Conservation (phyloP, 169 alveolate species). For the Toxoplasma gondii region DNA sequence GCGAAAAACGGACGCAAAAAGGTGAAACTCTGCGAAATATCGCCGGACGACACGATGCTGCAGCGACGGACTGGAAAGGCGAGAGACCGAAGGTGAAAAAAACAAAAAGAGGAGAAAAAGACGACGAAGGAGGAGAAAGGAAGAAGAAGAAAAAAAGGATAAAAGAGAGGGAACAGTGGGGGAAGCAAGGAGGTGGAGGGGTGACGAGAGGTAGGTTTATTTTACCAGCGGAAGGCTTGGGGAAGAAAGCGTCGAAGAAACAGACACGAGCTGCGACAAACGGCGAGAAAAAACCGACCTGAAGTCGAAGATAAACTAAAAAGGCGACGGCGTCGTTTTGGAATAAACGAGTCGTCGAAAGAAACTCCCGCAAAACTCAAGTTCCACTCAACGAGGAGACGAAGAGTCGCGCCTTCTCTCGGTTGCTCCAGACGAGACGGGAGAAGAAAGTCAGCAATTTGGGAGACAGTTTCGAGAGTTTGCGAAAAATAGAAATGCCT, state of each 20-base stretch:
- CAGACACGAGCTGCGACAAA: background rate
- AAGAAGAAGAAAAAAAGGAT: background rate
- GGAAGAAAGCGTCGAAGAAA: too few species aligned
- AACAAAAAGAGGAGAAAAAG: background rate
- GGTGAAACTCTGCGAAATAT: background rate
- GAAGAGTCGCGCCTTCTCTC: too few species aligned
- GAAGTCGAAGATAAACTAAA: background rate
- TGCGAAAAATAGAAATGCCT: too few species aligned
- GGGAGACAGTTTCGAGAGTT: too few species aligned
- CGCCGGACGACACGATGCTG: background rate
- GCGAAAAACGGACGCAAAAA: background rate
- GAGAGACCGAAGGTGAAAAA: background rate
- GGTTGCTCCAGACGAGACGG: too few species aligned
- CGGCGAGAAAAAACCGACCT: background rate
- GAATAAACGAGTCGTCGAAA: too few species aligned
- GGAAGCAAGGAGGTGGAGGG: background rate
- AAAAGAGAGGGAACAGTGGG: background rate
- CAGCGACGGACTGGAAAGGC: too few species aligned
- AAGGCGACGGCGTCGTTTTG: background rate
- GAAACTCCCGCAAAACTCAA: too few species aligned
- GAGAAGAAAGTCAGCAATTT: too few species aligned
- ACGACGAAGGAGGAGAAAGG: background rate
- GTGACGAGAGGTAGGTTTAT: too few species aligned
- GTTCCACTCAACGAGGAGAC: too few species aligned
- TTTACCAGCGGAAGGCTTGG: too few species aligned